Conservation (phyloP, 176 grass and related monocot species). For the Oryza punctata region DNA sequence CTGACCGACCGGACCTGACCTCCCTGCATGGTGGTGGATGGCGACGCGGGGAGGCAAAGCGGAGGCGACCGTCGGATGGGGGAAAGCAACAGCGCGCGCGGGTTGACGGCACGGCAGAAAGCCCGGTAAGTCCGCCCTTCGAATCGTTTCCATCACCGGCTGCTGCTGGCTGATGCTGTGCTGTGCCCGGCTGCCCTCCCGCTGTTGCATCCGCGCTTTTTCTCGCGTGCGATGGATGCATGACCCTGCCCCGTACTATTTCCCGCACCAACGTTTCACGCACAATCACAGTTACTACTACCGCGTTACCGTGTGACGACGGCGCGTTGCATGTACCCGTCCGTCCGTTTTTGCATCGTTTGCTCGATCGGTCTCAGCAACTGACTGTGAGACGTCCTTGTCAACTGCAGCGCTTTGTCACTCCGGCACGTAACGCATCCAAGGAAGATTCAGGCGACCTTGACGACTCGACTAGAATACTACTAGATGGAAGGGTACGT, state of each 20-base stretch:
- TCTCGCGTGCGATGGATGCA: not conserved
- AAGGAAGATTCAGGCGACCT: not conserved
- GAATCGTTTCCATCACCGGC: constrained; percentile 25
- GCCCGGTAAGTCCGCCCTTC: not conserved
- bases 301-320: not conserved
- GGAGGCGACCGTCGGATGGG: constrained; percentile 20
- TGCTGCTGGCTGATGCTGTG: not conserved
- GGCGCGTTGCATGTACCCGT: not conserved
- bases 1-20: not conserved
- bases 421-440: not conserved
- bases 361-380: not conserved
- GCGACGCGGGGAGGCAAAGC: not conserved
- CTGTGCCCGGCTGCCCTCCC: not conserved
- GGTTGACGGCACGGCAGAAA: constrained; percentile 42
- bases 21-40: not conserved
- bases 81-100: constrained; percentile 32
- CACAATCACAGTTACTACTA: not conserved
- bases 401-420: constrained; percentile 11
- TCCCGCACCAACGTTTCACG: not conserved
- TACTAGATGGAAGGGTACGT: not conserved
- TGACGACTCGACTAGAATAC: not conserved
- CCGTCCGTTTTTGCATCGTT: not conserved
- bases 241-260: not conserved
- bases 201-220: not conserved
- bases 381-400: not conserved